phyloP scores from a whole-genome alignment of 2,329 filamentous ascomycete genomes.

The Botryotinia convoluta region DNA sequence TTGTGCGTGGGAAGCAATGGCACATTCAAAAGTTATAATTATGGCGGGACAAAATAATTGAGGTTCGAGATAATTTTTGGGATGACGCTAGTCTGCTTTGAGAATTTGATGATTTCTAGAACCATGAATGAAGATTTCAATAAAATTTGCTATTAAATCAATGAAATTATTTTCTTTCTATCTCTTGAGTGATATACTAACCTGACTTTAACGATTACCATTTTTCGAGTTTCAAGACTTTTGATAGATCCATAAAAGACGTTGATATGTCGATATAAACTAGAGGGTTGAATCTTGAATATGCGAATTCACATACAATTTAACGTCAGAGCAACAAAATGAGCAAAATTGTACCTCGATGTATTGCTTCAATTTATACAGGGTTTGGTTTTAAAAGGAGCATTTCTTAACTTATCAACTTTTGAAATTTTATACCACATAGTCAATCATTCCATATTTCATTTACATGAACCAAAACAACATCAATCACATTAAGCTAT shows the following conservation, averaged over 20 bases:
- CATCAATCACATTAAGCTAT: neutral
- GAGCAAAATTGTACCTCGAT: neutral
- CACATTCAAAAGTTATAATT: slow-evolving; percentile 2
- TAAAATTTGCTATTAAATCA: neutral
- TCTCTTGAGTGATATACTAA: neutral
- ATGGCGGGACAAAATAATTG: slow-evolving; percentile 17
- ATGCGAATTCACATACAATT: neutral
- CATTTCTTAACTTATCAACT: neutral
- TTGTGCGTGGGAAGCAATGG: slow-evolving; percentile 10
- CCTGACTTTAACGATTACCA: fast-evolving
- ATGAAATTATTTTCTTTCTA: neutral
- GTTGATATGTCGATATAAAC: neutral
- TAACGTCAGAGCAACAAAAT: neutral
- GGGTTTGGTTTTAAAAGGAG: fast-evolving
- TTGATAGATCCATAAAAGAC: neutral
- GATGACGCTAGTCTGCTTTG: slow-evolving; percentile 11
- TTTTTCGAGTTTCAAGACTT: neutral
- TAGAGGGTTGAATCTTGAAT: neutral
- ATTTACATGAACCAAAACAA: neutral
- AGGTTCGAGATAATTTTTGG: slow-evolving; percentile 20
- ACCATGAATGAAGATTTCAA: neutral
- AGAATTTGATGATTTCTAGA: neutral
- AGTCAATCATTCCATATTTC: neutral
- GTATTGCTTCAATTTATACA: neutral
- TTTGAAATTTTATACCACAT: neutral